phyloP scores from a whole-genome alignment of 2,329 filamentous ascomycete genomes.

The Corynespora cassiicola region DNA sequence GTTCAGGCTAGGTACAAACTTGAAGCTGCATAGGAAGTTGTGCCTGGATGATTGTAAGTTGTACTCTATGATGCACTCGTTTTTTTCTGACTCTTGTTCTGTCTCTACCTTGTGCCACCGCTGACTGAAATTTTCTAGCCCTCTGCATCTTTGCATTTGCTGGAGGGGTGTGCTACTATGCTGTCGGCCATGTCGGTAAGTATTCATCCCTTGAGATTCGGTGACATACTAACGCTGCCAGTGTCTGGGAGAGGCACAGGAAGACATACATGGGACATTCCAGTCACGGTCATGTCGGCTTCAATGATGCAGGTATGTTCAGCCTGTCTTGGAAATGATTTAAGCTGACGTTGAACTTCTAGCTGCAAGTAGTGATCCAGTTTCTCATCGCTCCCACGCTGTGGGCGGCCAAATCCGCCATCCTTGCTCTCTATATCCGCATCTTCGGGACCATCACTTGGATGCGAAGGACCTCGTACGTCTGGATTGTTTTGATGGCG shows the following conservation, averaged over 20 bases:
- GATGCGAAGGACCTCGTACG: constrained; percentile 6
- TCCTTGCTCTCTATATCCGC: constrained; percentile 13
- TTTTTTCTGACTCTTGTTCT: neutral
- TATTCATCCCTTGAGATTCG: neutral
- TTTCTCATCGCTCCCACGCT: constrained; percentile 4
- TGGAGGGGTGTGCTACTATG: constrained; percentile 6
- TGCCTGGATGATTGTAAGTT: constrained; percentile 12
- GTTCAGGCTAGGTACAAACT: constrained; percentile 3
- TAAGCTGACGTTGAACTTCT: neutral
- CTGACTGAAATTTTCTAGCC: too few species aligned
- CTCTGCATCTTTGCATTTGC: constrained; percentile 10
- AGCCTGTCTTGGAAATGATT: too few species aligned
- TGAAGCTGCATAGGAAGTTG: constrained; percentile 2
- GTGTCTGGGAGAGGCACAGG: constrained; percentile 1
- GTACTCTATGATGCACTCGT: neutral
- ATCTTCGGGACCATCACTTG: constrained; percentile 10
- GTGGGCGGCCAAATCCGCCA: constrained; percentile 11
- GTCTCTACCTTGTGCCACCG: neutral
- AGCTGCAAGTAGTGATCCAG: constrained; percentile 3
- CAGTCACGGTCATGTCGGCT: constrained; percentile 1
- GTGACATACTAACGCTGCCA: neutral
- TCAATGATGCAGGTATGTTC: too few species aligned
- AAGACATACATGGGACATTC: constrained; percentile 11
- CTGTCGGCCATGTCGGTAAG: constrained; percentile 1
- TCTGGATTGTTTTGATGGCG: constrained; percentile 6